Evolutionary conservation across 1,284 basidiomycete genomes (phyloP).

Genomic region (Puccinia coronata): DNA sequence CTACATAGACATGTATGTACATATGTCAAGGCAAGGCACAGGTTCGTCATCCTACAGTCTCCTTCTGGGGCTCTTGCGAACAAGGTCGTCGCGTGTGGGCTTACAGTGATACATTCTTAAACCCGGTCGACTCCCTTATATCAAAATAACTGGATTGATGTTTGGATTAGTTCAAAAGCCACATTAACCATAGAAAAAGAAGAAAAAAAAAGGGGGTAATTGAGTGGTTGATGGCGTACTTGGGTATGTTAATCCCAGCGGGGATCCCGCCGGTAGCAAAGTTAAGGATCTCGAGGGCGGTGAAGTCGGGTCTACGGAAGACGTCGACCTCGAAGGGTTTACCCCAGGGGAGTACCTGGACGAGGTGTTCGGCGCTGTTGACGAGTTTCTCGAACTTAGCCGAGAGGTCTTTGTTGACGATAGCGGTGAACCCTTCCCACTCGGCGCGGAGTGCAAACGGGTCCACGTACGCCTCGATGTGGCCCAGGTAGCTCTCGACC

Average conservation of each 20-base stretch:
- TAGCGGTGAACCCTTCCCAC: slow-evolving; percentile 48
- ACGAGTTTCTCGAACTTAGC: slow-evolving; percentile 77
- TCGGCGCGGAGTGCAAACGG: slow-evolving; percentile 72
- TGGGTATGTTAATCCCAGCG: slow-evolving; percentile 70
- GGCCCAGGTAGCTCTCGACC: slow-evolving; percentile 75
- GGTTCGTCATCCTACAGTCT: not conserved
- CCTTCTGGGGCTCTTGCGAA: no score
- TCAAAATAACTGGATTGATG: slow-evolving; percentile 17
- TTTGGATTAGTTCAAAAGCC: no score
- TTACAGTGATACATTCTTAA: slow-evolving; percentile 8
- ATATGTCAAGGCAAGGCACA: not conserved
- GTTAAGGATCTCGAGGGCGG: slow-evolving; percentile 61
- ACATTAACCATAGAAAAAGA: no score
- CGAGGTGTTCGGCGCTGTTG: slow-evolving; percentile 70
- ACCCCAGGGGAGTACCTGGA: slow-evolving; percentile 80
- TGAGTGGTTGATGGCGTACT: slow-evolving; percentile 63
- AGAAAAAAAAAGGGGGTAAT: slow-evolving; percentile 59
- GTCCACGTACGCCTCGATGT: slow-evolving; percentile 70
- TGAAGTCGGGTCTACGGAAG: slow-evolving; percentile 83
- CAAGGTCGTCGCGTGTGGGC: no score
- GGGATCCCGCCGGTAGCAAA: slow-evolving; percentile 80
- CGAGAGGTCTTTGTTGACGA: slow-evolving; percentile 70
- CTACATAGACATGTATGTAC: no score
- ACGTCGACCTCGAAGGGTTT: slow-evolving; percentile 75
- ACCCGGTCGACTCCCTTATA: not conserved